Conservation (phyloP, 148 eudicot genomes). For the Rheum nobile region DNA sequence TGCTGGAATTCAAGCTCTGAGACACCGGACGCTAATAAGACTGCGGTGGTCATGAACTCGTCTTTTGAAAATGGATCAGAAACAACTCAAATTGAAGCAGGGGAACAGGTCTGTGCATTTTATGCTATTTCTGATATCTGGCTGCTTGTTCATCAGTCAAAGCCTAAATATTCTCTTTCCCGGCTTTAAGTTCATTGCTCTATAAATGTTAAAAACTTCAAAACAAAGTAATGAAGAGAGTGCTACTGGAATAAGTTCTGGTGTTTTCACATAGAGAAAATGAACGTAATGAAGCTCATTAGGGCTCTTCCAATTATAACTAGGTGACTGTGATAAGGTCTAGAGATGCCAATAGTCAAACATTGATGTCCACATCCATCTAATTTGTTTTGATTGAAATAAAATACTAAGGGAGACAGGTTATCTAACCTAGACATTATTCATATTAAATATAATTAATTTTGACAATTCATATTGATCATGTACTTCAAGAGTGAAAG, state of each 20-base stretch:
- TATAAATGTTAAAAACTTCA: background rate
- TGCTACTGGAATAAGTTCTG: background rate
- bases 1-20: constrained; percentile 20
- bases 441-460: background rate
- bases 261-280: background rate
- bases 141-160: background rate
- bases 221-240: background rate
- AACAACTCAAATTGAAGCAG: constrained; percentile 11
- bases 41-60: constrained; percentile 13
- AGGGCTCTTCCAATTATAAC: background rate
- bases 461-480: background rate
- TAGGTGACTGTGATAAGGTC: background rate
- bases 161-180: background rate
- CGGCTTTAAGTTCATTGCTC: background rate
- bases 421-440: background rate
- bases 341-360: background rate
- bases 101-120: constrained; percentile 18
- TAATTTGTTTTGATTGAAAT: background rate
- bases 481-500: background rate
- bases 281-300: background rate
- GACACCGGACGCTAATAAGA: constrained; percentile 19
- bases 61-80: constrained; percentile 23
- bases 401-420: background rate
- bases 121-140: background rate
- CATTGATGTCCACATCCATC: background rate